Conservation (phyloP, 306 rosid species). For the Coriaria nepalensis region DNA sequence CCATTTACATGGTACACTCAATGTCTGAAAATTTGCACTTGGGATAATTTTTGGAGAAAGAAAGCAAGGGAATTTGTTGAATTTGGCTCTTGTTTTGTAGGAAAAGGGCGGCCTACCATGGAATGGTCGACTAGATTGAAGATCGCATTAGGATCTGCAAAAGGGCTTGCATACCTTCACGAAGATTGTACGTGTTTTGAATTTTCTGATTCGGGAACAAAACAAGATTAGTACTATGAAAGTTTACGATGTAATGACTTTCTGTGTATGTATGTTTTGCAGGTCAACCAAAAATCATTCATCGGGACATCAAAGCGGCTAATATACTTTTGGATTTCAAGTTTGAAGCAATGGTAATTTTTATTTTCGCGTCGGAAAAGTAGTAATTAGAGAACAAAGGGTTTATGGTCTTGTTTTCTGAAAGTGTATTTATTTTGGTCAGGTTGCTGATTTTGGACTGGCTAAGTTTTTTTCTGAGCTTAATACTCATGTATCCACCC, state of each 20-base stretch:
- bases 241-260: too few relatives aligned
- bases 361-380: too few relatives aligned
- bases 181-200: constrained; percentile 70
- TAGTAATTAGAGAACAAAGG: too few relatives aligned
- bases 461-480: constrained; percentile 72
- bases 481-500: constrained; percentile 88
- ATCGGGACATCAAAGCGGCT: constrained; percentile 86
- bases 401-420: too few relatives aligned
- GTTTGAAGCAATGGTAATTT: constrained; percentile 77
- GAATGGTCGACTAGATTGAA: constrained; percentile 75
- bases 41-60: too few relatives aligned
- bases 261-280: too few relatives aligned
- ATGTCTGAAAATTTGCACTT: background rate
- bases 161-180: constrained; percentile 92
- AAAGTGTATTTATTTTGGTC: too few relatives aligned
- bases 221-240: too few relatives aligned
- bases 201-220: constrained; percentile 3
- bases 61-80: too few relatives aligned
- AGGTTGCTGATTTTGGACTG: constrained; percentile 98
- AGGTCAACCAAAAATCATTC: constrained; percentile 98
- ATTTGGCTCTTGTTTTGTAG: constrained; percentile 39
- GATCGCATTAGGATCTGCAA: constrained; percentile 88
- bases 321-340: constrained; percentile 84
- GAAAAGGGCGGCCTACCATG: constrained; percentile 78
- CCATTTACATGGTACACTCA: constrained; percentile 68